These are phyloP conservation scores for Citrus cavaleriei DNA, from an alignment of 345 rosid genomes.

Conservation along the genomic window DNA sequence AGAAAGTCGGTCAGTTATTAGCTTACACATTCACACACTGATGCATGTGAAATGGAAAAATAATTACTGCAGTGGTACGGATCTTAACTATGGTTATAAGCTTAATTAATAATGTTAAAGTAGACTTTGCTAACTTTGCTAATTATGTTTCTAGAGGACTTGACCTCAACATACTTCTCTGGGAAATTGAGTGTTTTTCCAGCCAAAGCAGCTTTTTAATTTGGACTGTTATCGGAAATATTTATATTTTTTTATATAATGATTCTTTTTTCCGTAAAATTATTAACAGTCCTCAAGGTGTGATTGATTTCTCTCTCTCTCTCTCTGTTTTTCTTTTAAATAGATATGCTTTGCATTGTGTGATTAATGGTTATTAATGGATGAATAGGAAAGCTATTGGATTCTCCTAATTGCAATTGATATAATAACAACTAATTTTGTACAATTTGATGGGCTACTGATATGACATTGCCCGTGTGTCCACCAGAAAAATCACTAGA, in stretches of 20 bases:
- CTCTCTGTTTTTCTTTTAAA: too few species aligned
- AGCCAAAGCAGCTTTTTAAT: background rate
- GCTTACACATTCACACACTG: background rate
- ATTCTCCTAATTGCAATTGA: background rate
- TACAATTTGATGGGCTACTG: background rate
- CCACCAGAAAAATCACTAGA: background rate
- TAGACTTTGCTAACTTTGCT: background rate
- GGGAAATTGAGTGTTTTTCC: background rate
- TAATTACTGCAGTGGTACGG: background rate
- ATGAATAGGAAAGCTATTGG: background rate
- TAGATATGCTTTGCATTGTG: background rate
- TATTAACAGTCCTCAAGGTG: background rate
- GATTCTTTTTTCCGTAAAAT: background rate
- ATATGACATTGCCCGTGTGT: background rate
- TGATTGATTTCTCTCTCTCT: too few species aligned
- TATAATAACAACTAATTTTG: background rate
- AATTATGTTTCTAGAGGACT: background rate
- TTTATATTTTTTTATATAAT: background rate
- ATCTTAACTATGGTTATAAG: background rate
- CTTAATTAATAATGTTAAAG: too few species aligned
- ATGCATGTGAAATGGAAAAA: background rate
- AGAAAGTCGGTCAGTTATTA: background rate
- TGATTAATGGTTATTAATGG: background rate
- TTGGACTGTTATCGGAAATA: background rate
- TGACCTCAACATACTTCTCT: too few species aligned